Conservation (phyloP, 2,329 filamentous ascomycete species). For the Fusarium bulbicola region DNA sequence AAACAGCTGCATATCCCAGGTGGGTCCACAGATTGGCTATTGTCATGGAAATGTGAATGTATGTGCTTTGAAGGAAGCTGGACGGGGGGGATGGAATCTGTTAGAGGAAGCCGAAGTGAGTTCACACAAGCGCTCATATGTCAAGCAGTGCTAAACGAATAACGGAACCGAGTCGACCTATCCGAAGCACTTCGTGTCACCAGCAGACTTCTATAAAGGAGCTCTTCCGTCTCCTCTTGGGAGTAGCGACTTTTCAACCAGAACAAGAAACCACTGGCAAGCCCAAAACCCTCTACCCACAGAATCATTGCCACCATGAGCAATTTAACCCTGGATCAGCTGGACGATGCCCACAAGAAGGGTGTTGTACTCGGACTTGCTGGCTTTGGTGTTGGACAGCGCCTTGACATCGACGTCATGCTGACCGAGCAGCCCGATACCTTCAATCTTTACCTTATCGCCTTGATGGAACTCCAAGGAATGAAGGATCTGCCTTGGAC, state of each 20-base stretch:
- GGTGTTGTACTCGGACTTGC: not conserved
- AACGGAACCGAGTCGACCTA: too few relatives aligned
- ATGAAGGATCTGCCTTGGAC: accelerated
- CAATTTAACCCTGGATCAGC: not conserved
- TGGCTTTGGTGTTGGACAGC: accelerated
- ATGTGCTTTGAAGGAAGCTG: accelerated
- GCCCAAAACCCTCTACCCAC: too few relatives aligned
- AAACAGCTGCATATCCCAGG: not conserved
- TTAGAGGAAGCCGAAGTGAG: not conserved
- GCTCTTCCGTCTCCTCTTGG: too few relatives aligned
- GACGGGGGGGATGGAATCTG: accelerated
- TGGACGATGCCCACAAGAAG: accelerated
- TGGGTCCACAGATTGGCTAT: not conserved
- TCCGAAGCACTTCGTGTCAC: too few relatives aligned
- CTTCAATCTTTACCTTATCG: not conserved
- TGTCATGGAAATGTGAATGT: accelerated
- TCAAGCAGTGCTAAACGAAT: too few relatives aligned
- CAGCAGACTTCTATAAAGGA: too few relatives aligned
- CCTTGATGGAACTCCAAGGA: not conserved
- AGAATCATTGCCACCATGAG: too few relatives aligned
- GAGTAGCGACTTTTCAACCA: too few relatives aligned
- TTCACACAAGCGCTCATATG: too few relatives aligned
- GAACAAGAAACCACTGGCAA: too few relatives aligned
- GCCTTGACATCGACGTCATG: not conserved
- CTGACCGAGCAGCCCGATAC: not conserved